Percentiles rank a stretch among this genome's conserved stretches.
Conservation (phyloP, 805 yeast genomes). For the Wilhelminamyces savonicus region DNA sequence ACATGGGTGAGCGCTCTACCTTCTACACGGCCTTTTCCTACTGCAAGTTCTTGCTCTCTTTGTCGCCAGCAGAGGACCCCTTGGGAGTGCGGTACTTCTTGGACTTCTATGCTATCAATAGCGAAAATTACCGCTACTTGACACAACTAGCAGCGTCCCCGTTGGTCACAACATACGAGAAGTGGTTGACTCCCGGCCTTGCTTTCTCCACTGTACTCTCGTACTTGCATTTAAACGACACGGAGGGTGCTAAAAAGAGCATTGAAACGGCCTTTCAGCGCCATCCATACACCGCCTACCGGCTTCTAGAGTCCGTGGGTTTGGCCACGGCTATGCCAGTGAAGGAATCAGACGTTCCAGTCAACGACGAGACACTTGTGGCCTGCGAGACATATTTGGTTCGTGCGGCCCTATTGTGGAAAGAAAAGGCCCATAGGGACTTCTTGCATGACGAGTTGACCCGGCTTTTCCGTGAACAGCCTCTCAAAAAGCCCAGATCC, state of each 20-base stretch:
- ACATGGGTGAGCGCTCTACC: slow-evolving; percentile 72
- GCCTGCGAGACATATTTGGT: slow-evolving; percentile 54
- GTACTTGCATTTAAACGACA: slow-evolving; percentile 37
- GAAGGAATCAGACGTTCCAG: slow-evolving; percentile 12
- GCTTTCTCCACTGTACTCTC: slow-evolving; percentile 64
- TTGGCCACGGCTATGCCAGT: slow-evolving; percentile 13
- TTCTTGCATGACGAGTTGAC: slow-evolving; percentile 43
- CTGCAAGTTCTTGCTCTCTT: slow-evolving; percentile 61
- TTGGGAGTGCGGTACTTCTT: slow-evolving; percentile 77
- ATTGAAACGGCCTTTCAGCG: slow-evolving; percentile 44
- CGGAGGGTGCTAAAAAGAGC: slow-evolving; percentile 40
- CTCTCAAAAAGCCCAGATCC: no score
- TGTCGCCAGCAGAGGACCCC: slow-evolving; percentile 78
- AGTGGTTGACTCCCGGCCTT: slow-evolving; percentile 71
- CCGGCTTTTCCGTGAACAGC: slow-evolving; percentile 1
- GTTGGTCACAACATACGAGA: slow-evolving; percentile 47
- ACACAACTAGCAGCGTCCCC: slow-evolving; percentile 53
- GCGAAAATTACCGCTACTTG: slow-evolving; percentile 60
- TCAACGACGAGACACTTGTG: slow-evolving; percentile 28
- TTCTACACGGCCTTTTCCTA: slow-evolving; percentile 71
- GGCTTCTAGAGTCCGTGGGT: slow-evolving; percentile 45
- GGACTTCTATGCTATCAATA: slow-evolving; percentile 67
- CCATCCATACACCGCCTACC: slow-evolving; percentile 54
- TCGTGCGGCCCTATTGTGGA: slow-evolving; percentile 52
- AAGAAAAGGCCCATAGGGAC: slow-evolving; percentile 36